Evolutionary conservation across 164 flowering plant genomes (phyloP).

Genomic region (Stephania yunnanensis): DNA sequence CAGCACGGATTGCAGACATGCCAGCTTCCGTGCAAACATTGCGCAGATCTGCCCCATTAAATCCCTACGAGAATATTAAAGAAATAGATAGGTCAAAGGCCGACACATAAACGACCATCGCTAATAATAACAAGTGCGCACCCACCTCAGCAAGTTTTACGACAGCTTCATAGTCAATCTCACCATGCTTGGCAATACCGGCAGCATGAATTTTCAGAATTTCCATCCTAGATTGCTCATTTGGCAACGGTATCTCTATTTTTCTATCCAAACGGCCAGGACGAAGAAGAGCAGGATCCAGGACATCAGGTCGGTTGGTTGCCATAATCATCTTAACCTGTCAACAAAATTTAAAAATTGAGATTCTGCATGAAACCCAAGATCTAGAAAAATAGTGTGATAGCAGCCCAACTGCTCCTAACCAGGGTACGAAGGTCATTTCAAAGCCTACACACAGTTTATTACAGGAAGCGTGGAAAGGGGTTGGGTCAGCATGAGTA

Average conservation of each 20-base stretch:
- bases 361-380: background rate
- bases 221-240: conserved; percentile 84
- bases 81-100: background rate
- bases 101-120: background rate
- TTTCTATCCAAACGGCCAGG: conserved; percentile 82
- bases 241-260: conserved; percentile 79
- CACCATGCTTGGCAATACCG: conserved; percentile 88
- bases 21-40: conserved; percentile 99
- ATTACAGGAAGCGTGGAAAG: too few relatives aligned
- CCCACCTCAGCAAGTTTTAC: conserved; percentile 90
- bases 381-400: background rate
- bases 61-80: conserved; percentile 45
- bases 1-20: conserved; percentile 91
- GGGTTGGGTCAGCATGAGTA: too few relatives aligned
- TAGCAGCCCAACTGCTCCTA: too few relatives aligned
- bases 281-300: conserved; percentile 89
- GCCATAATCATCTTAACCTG: conserved; percentile 95
- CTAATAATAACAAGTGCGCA: background rate
- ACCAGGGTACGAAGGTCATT: too few relatives aligned
- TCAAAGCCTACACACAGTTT: too few relatives aligned
- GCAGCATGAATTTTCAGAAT: conserved; percentile 83
- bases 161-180: conserved; percentile 84
- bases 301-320: conserved; percentile 82
- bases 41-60: conserved; percentile 96
- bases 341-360: background rate